Conservation (phyloP, 2,329 filamentous ascomycete genomes). For the Penicillium olsonii region DNA sequence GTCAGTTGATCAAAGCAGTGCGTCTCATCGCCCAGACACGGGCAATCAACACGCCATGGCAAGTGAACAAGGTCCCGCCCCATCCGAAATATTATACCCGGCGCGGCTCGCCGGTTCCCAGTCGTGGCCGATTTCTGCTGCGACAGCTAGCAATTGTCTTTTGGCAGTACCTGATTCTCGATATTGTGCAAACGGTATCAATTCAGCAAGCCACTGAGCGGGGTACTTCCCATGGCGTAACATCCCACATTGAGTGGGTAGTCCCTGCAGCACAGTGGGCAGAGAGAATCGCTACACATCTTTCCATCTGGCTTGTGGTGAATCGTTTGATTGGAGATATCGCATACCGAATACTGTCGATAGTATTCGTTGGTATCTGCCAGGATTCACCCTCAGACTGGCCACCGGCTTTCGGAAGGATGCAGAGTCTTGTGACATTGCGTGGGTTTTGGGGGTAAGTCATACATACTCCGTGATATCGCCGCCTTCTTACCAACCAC, state of each 20-base stretch:
- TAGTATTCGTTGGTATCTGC: constrained; percentile 15
- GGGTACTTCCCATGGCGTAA: not conserved
- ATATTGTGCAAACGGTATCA: constrained; percentile 6
- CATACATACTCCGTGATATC: not conserved
- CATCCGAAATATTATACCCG: constrained; percentile 8
- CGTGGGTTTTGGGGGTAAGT: constrained; percentile 23
- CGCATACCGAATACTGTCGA: constrained; percentile 18
- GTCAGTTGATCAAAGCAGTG: not conserved
- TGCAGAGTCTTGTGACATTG: constrained; percentile 24
- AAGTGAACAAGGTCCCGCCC: constrained; percentile 10
- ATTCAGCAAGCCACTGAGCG: not conserved
- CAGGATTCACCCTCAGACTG: constrained; percentile 16
- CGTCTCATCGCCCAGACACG: constrained; percentile 2
- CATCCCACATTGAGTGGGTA: constrained; percentile 2
- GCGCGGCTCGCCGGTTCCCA: not conserved
- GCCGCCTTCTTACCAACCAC: not conserved
- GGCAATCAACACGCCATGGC: constrained; percentile 10
- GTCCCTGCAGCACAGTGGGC: constrained; percentile 10
- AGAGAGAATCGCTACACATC: constrained; percentile 8
- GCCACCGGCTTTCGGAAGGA: constrained; percentile 26
- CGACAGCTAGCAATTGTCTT: constrained; percentile 4
- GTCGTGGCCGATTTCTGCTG: constrained; percentile 5
- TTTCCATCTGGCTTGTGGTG: constrained; percentile 17
- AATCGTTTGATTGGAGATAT: constrained; percentile 17
- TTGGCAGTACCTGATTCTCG: constrained; percentile 14